Evolutionary conservation across 2,329 filamentous ascomycete genomes (phyloP).

Genomic region (Botrytis sinoallii): DNA sequence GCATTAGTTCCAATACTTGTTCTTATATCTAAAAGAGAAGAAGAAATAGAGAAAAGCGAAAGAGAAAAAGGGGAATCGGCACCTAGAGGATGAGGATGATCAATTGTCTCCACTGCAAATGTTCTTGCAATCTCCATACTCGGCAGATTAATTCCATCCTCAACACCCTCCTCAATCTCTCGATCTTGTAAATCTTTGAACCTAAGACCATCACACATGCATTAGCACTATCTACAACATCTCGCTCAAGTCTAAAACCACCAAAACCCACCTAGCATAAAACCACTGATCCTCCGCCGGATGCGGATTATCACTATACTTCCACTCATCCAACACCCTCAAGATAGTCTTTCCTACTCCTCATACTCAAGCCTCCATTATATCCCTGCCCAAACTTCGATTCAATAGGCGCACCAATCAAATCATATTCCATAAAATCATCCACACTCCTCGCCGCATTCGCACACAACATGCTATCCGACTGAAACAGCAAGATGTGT

Average conservation of each 20-base stretch:
- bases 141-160: conserved; percentile 34
- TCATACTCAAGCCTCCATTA: conserved; percentile 41
- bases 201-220: conserved; percentile 17
- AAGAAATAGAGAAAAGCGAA: not conserved
- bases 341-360: conserved; percentile 39
- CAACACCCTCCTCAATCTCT: conserved; percentile 27
- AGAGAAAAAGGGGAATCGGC: not conserved
- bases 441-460: conserved; percentile 38
- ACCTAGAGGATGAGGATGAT: conserved; percentile 36
- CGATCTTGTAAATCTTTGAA: conserved; percentile 28
- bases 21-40: no score
- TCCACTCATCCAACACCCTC: conserved; percentile 33
- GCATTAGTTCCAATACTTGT: not conserved
- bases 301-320: conserved; percentile 29
- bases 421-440: conserved; percentile 39
- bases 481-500: conserved; percentile 39
- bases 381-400: conserved; percentile 35
- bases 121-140: conserved; percentile 35
- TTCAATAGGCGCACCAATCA: conserved; percentile 40
- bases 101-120: conserved; percentile 37
- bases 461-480: conserved; percentile 39
- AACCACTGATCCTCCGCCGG: conserved; percentile 37
- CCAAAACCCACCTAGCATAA: conserved; percentile 29
- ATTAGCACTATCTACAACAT: not conserved
- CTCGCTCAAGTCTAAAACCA: not conserved